Evolutionary conservation across 306 rosid genomes (phyloP).

Genomic region (Malus asiatica): DNA sequence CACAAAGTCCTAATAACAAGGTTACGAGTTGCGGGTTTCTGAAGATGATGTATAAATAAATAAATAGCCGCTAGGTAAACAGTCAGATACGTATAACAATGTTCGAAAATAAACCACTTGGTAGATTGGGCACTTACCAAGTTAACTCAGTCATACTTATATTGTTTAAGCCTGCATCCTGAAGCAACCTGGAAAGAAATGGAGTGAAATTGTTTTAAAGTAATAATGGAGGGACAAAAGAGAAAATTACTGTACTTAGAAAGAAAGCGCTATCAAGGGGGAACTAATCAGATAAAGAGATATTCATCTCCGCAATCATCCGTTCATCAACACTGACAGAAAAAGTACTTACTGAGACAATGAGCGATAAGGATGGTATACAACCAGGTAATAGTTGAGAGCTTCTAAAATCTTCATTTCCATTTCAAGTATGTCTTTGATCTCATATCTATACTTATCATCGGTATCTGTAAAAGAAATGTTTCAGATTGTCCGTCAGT

Average conservation of each 20-base stretch:
- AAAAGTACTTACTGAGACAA: constrained; percentile 65
- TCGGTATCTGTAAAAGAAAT: constrained; percentile 53
- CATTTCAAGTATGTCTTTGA: constrained; percentile 96
- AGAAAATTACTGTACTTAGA: background rate
- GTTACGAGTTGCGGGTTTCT: background rate
- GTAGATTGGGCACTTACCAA: constrained; percentile 44
- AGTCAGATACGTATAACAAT: background rate
- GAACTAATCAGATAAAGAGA: background rate
- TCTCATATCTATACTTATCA: constrained; percentile 75
- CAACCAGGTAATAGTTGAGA: constrained; percentile 80
- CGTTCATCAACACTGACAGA: background rate
- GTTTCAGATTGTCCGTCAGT: constrained; percentile 10
- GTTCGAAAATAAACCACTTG: background rate
- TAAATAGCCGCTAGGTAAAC: background rate
- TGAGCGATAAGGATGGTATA: constrained; percentile 89
- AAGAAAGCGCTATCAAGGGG: background rate
- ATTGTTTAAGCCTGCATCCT: constrained; percentile 75
- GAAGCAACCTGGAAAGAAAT: constrained; percentile 64
- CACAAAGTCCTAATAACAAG: background rate
- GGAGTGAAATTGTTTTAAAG: background rate
- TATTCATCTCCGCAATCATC: background rate
- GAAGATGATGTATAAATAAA: background rate
- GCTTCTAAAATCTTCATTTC: constrained; percentile 98
- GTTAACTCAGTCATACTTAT: constrained; percentile 71
- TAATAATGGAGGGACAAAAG: background rate